Base-by-base conservation (phyloP, 768 basidiomycete species). In the Trametes meyenii region DNA sequence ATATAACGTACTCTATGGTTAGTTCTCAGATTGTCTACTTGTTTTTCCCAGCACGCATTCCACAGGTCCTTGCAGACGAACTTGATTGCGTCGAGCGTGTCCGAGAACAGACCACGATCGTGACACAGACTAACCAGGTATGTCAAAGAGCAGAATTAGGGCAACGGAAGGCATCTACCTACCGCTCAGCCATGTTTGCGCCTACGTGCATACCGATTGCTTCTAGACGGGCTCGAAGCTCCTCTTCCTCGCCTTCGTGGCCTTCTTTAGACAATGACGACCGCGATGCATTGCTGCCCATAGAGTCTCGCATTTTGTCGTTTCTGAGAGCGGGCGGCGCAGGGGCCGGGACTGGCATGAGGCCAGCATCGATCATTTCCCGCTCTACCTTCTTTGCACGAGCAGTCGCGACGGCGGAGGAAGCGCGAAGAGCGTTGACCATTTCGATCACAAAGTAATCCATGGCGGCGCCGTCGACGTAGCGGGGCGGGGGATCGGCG, bases 11-110 rank as follows among this genome's bases (percentile, higher is more conserved):
- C 94, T 50, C 95, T 81, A 73, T 96, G 96, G 72, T 98, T 98
- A 16, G 95, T 98, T 46, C 95, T 85, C 60, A 98, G 76, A 73
- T 98, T 98, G 69, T 97, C 95, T 1, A 97, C 92, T 72, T 96
- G 96, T 71, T 96, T 96, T 54, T 94, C 91, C 88, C 92, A 97
- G 58, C 89, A 90, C 21, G 88, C 85, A 0, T 85, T 79, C 92
- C 95, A 98, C n/a, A 98, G 77, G 58, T 98, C 95, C 70, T 98
- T 98, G 78, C 95, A 98, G 59, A 98, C 82, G 70, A 97, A 97
- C 73, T 98, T 97, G 77, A 98, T 87, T 11, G 85, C 87, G 62
- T 98, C 96, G 7, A 98, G 80, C 0, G 93, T 90, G 70, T 96
- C 90, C 0, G 85, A 74, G 59, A 96, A 92, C 55, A 91, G 80